Conservation (phyloP, 345 rosid genomes). For the Bruguiera parviflora region DNA sequence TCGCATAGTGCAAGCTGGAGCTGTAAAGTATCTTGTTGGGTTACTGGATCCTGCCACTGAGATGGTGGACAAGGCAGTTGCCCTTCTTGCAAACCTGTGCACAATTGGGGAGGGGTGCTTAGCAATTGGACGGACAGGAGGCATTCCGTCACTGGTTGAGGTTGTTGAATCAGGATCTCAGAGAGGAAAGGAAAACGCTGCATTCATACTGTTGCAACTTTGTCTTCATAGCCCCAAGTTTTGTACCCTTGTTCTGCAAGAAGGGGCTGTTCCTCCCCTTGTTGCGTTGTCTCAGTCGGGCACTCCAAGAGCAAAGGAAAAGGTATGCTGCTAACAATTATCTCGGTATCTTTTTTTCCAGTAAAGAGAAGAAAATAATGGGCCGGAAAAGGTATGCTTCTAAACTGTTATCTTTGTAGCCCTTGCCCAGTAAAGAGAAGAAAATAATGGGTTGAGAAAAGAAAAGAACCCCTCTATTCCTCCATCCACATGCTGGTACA, state of each 20-base stretch:
- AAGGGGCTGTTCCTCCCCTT: conserved; percentile 95
- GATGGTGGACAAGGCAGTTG: conserved; percentile 93
- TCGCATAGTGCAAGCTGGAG: conserved; percentile 92
- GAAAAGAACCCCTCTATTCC: no score
- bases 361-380: not conserved
- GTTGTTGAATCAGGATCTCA: conserved; percentile 77
- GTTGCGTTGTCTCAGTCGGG: conserved; percentile 92
- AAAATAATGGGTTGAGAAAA: no score
- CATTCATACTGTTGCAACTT: conserved; percentile 73
- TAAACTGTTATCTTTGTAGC: no score
- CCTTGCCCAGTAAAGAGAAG: no score
- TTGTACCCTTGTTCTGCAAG: conserved; percentile 85
- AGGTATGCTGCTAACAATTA: conserved; percentile 44
- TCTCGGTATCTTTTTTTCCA: not conserved
- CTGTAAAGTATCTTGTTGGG: conserved; percentile 71
- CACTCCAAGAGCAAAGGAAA: conserved; percentile 91
- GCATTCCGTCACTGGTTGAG: conserved; percentile 75
- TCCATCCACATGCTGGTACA: no score
- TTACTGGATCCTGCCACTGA: conserved; percentile 62
- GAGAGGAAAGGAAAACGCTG: conserved; percentile 91
- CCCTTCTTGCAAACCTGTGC: conserved; percentile 83
- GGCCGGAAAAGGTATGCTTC: not conserved
- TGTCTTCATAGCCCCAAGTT: conserved; percentile 76
- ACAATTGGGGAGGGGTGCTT: conserved; percentile 73
- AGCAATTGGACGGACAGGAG: conserved; percentile 69